Base-by-base conservation (phyloP, 331 rosid genomes). In the Pyracantha coccinea region DNA sequence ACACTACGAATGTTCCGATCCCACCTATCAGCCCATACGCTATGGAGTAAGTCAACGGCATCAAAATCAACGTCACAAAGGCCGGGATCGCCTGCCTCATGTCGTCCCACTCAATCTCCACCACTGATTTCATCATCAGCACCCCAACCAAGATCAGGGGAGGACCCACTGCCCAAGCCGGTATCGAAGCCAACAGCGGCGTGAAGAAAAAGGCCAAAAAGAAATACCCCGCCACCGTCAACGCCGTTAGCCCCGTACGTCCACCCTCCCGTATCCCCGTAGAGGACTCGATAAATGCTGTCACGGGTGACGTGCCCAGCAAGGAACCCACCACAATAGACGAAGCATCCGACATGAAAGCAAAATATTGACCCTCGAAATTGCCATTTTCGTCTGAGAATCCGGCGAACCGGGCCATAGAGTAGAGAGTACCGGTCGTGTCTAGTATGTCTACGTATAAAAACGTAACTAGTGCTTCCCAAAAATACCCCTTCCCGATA, bases 121-220 rank as follows among this genome's bases (percentile, higher is more conserved):
- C 93, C 74, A 95, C 97, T 2, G 99, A 87, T 33, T 82, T 90
- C 97, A 95, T 95, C 99, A 95, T 95, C 86, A 95, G 24, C 29
- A 95, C 99, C 1, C 99, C 99, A 14, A 95, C 99, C 73, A 95
- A 41, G 20, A 95, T 92, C 88, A 95, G 50, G 76, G 99, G 99
- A 24, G 98, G 98, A 2, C 99, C 99, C 75, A 95, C 99, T 66
- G 99, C 99, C 99, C 99, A 95, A 2, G 97, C 89, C 27, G 99
- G 99, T 52, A 95, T 95, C 15, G 99, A 92, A 19, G 99, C 99
- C 85, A 95, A 21, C 69, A 95, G 44, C 83, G 99, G 99, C 74
- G 99, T 92, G 57, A 95, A 86, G 79, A 95, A 95, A 16, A 95
- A 83, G 5, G 99, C 92, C 59, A 88, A 2, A 1, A 95, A 77